Evolutionary conservation across 2,329 filamentous ascomycete species (phyloP).

Genomic region (Talaromyces sp.): DNA sequence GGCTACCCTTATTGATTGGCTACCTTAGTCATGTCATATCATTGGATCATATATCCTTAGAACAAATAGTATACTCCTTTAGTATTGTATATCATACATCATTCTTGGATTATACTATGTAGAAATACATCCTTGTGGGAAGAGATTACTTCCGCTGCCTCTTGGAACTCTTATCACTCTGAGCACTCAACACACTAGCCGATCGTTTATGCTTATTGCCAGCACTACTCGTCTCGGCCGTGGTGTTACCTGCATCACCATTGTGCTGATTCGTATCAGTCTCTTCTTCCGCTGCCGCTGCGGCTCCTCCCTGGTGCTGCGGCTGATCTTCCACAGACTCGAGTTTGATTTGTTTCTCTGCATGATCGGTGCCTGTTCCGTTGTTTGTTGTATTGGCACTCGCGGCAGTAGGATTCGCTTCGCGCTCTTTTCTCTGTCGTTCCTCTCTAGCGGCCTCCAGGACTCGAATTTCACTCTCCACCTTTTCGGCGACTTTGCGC

Average conservation of each 20-base stretch:
- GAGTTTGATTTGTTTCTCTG: conserved; percentile 33
- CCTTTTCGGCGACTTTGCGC: conserved; percentile 46
- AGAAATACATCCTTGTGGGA: not conserved
- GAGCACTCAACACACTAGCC: conserved; percentile 71
- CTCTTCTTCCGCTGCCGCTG: not conserved
- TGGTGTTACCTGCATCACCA: conserved; percentile 10
- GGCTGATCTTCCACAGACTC: conserved; percentile 31
- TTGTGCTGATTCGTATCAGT: not conserved
- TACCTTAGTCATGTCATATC: not conserved
- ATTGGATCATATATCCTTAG: not conserved
- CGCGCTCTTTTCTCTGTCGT: conserved; percentile 34
- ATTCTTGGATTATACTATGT: not conserved
- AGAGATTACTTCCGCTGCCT: conserved; percentile 43
- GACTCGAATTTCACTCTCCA: conserved; percentile 48
- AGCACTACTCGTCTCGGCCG: conserved; percentile 21
- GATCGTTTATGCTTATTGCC: conserved; percentile 65
- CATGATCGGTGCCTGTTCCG: conserved; percentile 19
- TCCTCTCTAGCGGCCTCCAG: conserved; percentile 42
- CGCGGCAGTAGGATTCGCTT: conserved; percentile 20
- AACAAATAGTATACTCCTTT: not conserved
- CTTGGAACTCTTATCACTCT: conserved; percentile 59
- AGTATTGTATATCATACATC: not conserved
- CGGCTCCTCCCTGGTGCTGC: not conserved
- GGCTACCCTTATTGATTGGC: not conserved
- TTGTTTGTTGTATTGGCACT: not conserved